A percentile compares a stretch with the other conserved stretches of the same genome.
phyloP scores from a whole-genome alignment of 768 basidiomycete species.

The Russula brevipes region DNA sequence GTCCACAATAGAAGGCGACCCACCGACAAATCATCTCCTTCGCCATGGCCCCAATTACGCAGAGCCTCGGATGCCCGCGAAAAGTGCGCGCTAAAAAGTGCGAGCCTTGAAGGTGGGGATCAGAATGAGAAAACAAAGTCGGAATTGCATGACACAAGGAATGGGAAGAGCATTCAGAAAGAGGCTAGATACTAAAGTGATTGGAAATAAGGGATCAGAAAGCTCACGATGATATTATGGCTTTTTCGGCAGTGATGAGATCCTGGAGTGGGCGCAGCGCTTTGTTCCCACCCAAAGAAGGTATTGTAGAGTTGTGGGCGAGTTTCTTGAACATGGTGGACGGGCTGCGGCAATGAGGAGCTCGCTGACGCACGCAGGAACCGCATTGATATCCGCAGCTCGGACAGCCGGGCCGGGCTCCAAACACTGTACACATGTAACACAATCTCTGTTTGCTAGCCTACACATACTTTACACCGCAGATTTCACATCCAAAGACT shows the following conservation, averaged over 20 bases:
- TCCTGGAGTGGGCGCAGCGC: constrained; percentile 82
- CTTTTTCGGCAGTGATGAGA: constrained; percentile 85
- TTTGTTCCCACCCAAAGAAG: constrained; percentile 63
- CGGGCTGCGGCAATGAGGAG: neutral
- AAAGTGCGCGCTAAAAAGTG: constrained; percentile 61
- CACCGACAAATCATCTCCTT: constrained; percentile 80
- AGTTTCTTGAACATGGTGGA: constrained; percentile 73
- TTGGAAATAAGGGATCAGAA: neutral
- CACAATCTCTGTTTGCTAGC: neutral
- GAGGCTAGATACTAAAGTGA: constrained; percentile 7
- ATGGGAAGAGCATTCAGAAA: neutral
- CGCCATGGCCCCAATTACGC: constrained; percentile 66
- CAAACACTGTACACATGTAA: too few species aligned
- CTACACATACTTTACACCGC: neutral
- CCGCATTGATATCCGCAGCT: too few species aligned
- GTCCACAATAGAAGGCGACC: constrained; percentile 27
- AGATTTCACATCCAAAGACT: constrained; percentile 31
- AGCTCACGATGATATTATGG: constrained; percentile 66
- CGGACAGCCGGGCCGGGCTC: neutral
- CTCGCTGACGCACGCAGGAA: too few species aligned
- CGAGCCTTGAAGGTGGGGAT: constrained; percentile 40
- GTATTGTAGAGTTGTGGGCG: constrained; percentile 84
- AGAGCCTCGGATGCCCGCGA: constrained; percentile 68
- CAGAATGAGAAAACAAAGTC: neutral
- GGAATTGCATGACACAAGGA: neutral